Percentiles rank a stretch among this genome's conserved stretches.
Evolutionary conservation across 2,329 filamentous ascomycete genomes (phyloP).

Genomic region (Stachybotrys chartarum): DNA sequence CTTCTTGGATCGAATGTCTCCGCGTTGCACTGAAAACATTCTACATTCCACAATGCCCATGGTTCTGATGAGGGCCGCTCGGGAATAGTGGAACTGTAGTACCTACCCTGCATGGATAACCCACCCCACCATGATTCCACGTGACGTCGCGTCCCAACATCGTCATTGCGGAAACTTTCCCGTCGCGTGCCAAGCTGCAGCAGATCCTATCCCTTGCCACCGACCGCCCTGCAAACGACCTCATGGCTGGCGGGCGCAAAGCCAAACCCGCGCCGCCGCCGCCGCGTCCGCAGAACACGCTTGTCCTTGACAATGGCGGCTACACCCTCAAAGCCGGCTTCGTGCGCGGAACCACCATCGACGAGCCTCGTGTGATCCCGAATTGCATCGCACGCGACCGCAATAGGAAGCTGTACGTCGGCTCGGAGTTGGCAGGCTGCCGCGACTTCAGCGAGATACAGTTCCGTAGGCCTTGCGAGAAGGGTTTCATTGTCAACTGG

Average conservation of each 20-base stretch:
- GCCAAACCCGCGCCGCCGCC: constrained; percentile 40
- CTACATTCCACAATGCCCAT: too few species aligned
- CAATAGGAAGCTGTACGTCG: constrained; percentile 72
- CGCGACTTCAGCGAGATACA: constrained; percentile 83
- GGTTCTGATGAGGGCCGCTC: too few species aligned
- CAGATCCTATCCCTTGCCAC: too few species aligned
- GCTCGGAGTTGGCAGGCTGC: constrained; percentile 69
- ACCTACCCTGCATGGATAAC: background rate
- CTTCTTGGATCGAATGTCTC: too few species aligned
- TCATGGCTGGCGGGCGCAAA: constrained; percentile 43
- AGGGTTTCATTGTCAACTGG: constrained; percentile 94
- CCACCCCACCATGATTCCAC: background rate
- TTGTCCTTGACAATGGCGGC: constrained; percentile 90
- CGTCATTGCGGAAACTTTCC: background rate
- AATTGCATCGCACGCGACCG: constrained; percentile 86
- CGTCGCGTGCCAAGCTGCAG: background rate
- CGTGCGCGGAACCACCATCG: constrained; percentile 38
- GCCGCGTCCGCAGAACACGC: constrained; percentile 55
- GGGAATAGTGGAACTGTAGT: background rate
- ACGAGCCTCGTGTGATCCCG: constrained; percentile 65
- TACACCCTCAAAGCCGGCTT: constrained; percentile 89
- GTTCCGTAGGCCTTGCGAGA: constrained; percentile 86
- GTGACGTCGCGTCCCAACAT: background rate
- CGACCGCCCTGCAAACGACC: background rate
- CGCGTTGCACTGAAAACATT: too few species aligned